A percentile compares a stretch with the other conserved stretches of the same genome.
Conservation (phyloP, 305 asterid species). For the Fraxinus angustifolia region DNA sequence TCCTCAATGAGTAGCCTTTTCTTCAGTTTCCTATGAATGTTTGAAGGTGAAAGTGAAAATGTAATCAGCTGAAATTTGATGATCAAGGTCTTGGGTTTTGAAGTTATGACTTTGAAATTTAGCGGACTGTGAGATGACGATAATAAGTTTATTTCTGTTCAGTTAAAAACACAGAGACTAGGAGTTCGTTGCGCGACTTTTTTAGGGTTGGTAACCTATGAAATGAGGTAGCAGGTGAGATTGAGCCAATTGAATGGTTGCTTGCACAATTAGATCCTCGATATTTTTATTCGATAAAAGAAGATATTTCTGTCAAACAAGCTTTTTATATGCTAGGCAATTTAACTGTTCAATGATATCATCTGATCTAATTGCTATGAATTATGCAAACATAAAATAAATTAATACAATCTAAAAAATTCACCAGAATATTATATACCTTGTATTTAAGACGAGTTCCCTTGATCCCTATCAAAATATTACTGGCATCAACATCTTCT, state of each 20-base stretch:
- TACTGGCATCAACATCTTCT: conserved; percentile 50
- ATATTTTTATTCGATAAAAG: neutral
- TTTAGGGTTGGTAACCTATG: neutral
- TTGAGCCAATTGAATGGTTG: neutral
- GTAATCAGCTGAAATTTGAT: neutral
- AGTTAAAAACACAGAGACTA: neutral
- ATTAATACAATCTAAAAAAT: neutral
- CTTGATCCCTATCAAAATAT: conserved; percentile 61
- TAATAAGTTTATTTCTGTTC: neutral
- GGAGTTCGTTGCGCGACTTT: neutral
- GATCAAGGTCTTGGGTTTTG: neutral
- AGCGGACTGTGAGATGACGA: neutral
- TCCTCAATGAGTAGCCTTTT: neutral
- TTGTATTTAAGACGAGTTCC: conserved; percentile 59
- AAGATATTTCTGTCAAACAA: neutral
- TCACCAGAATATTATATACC: conserved; percentile 36
- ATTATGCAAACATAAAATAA: neutral
- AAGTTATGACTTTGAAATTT: neutral
- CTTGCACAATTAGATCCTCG: neutral
- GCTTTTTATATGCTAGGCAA: neutral
- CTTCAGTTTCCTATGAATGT: conserved; percentile 3
- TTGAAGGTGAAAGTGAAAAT: neutral
- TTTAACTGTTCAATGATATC: neutral
- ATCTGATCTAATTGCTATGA: neutral
- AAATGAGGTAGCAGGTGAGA: neutral